These are phyloP conservation scores for Rhizopus arrhizus DNA, from an alignment of 371 early-diverging fungal genomes.

Conservation along the genomic window DNA sequence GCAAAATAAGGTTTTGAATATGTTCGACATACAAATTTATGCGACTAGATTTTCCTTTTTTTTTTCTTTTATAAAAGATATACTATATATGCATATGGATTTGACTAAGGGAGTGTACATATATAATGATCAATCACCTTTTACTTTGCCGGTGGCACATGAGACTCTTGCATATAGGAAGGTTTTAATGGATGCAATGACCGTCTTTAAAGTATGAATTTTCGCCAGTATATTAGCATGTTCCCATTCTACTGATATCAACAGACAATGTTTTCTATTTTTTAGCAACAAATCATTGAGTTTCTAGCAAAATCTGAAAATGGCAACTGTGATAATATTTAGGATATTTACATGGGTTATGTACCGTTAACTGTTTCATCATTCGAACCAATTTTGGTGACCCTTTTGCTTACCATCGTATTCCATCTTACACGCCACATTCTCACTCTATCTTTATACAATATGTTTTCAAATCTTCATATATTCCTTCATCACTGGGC, in stretches of 20 bases:
- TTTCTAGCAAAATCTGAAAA: conserved; percentile 2
- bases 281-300: neutral
- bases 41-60: no score
- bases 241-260: neutral
- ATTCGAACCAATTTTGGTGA: no score
- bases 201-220: neutral
- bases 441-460: no score
- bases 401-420: no score
- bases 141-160: neutral
- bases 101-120: conserved; percentile 7
- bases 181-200: neutral
- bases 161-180: neutral
- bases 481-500: no score
- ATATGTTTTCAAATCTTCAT: no score
- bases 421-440: no score
- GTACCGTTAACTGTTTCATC: no score
- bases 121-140: neutral
- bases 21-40: neutral
- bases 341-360: neutral
- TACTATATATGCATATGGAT: neutral
- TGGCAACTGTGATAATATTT: neutral
- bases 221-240: neutral
- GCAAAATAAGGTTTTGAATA: no score
- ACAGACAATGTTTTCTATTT: neutral
- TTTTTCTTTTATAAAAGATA: no score